Conservation (phyloP, 148 eudicot species). For the Vaccinium corymbosum region DNA sequence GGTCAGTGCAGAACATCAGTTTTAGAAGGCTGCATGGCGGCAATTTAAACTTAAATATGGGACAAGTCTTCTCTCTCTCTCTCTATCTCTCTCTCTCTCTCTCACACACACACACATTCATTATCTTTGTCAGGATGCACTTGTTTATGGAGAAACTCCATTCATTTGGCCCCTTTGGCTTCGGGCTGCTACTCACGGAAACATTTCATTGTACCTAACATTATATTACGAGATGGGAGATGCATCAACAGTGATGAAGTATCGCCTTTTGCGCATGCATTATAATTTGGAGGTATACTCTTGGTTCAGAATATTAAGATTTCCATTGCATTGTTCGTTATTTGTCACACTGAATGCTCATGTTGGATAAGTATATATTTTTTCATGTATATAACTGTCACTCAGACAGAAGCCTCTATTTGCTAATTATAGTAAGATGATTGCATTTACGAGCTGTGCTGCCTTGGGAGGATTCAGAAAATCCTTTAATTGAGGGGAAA, state of each 20-base stretch:
- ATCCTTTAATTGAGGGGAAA: background rate
- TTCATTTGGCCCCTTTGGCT: slow-evolving; percentile 87
- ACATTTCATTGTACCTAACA: slow-evolving; percentile 50
- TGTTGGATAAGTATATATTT: background rate
- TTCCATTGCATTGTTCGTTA: background rate
- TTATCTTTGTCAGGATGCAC: slow-evolving; percentile 42
- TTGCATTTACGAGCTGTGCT: background rate
- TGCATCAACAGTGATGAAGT: slow-evolving; percentile 50
- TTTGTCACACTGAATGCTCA: background rate
- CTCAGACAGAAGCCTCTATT: background rate
- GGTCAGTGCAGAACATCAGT: slow-evolving; percentile 40
- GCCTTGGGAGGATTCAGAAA: background rate
- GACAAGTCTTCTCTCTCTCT: slow-evolving; percentile 7
- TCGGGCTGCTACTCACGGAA: slow-evolving; percentile 84
- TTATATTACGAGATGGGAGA: slow-evolving; percentile 85
- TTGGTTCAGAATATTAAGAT: background rate
- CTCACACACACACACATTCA: background rate
- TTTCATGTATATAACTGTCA: background rate
- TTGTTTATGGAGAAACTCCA: slow-evolving; percentile 50
- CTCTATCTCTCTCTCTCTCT: background rate
- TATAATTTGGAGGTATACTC: slow-evolving; percentile 67
- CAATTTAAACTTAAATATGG: slow-evolving; percentile 5
- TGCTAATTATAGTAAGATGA: background rate
- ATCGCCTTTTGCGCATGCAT: slow-evolving; percentile 84
- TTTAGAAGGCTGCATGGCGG: slow-evolving; percentile 1